Conservation (phyloP, 345 rosid genomes). For the Excoecaria cochinchinensis region DNA sequence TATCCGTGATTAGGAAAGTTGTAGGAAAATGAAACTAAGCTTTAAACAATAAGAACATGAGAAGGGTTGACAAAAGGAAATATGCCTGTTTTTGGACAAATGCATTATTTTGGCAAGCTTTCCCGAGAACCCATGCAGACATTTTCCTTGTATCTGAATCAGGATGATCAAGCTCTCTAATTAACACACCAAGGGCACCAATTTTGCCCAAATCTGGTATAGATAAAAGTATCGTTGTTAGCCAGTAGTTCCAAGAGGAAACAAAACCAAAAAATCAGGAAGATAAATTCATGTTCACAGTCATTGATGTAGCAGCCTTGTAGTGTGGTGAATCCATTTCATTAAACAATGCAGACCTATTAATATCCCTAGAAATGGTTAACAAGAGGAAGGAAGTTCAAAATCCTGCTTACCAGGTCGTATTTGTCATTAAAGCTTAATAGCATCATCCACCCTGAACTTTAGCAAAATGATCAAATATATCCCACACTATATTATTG, state of each 20-base stretch:
- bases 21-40: not conserved
- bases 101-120: slow-evolving; percentile 87
- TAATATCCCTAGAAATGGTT: not conserved
- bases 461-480: too few species aligned
- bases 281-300: not conserved
- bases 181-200: slow-evolving; percentile 63
- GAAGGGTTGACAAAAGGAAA: not conserved
- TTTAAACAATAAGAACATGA: not conserved
- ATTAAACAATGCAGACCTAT: not conserved
- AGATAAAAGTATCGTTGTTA: slow-evolving; percentile 1
- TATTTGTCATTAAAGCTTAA: not conserved
- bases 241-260: not conserved
- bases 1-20: not conserved
- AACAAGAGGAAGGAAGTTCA: not conserved
- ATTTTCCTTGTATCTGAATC: slow-evolving; percentile 64
- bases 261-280: not conserved
- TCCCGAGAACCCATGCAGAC: slow-evolving; percentile 96
- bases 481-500: not conserved
- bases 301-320: not conserved
- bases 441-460: not conserved
- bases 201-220: slow-evolving; percentile 72
- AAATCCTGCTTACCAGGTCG: not conserved
- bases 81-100: slow-evolving; percentile 74
- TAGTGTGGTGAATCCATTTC: not conserved
- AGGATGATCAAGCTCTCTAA: slow-evolving; percentile 60